These are phyloP conservation scores for Phytophthora kernoviae DNA, from an alignment of 352 stramenopile genomes.

Conservation along the genomic window DNA sequence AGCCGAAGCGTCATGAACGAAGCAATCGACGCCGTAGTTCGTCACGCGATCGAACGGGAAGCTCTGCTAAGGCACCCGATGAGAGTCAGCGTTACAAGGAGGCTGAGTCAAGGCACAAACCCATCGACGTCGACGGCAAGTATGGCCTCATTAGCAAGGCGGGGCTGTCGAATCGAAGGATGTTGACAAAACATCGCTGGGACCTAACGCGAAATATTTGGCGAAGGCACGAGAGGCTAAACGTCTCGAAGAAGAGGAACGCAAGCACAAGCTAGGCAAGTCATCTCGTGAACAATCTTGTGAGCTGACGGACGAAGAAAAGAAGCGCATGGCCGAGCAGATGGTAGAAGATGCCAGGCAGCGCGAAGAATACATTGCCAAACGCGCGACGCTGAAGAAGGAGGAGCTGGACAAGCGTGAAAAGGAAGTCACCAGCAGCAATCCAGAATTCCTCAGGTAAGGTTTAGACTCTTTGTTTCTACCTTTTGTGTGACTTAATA, in stretches of 20 bases:
- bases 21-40: slow-evolving; percentile 11
- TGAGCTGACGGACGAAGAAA: slow-evolving; percentile 63
- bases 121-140: slow-evolving; percentile 35
- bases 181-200: slow-evolving; percentile 75
- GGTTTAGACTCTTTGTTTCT: background rate
- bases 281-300: slow-evolving; percentile 19
- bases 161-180: slow-evolving; percentile 70
- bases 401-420: slow-evolving; percentile 63
- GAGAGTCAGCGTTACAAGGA: slow-evolving; percentile 14
- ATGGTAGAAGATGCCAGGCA: slow-evolving; percentile 81
- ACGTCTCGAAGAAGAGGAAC: slow-evolving; percentile 70
- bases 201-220: slow-evolving; percentile 80
- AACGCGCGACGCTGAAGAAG: slow-evolving; percentile 55
- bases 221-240: slow-evolving; percentile 73
- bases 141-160: slow-evolving; percentile 70
- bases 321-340: slow-evolving; percentile 55
- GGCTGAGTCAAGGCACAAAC: slow-evolving; percentile 26
- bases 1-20: slow-evolving; percentile 9
- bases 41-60: slow-evolving; percentile 12
- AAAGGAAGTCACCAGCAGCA: slow-evolving; percentile 42
- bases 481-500: background rate
- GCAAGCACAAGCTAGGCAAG: slow-evolving; percentile 67
- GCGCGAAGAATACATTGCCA: slow-evolving; percentile 65
- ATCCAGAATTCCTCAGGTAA: slow-evolving; percentile 83
- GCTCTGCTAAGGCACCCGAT: slow-evolving; percentile 1